Conservation (phyloP, 345 rosid genomes). For the Acer campestre region DNA sequence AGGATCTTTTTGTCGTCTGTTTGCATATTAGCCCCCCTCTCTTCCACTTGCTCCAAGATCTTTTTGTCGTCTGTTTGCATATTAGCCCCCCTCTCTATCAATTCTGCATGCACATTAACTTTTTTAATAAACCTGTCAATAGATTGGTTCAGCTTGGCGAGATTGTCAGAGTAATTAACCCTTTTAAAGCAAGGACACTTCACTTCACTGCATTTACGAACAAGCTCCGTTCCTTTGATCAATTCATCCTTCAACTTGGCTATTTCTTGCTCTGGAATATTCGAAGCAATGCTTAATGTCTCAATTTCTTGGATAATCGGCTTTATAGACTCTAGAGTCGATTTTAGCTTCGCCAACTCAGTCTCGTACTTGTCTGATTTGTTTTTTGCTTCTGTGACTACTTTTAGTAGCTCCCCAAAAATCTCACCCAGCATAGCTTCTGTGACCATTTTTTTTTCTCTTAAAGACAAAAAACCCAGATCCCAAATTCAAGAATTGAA, state of each 20-base stretch:
- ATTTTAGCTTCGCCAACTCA: conserved; percentile 17
- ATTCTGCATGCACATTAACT: no score
- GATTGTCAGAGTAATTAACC: no score
- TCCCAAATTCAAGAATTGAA: background rate
- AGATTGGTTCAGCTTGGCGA: no score
- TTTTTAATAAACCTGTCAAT: no score
- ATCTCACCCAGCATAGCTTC: conserved; percentile 19
- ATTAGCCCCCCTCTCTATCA: no score
- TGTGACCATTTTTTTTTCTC: conserved; percentile 21
- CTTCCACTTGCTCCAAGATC: no score
- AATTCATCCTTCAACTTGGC: background rate
- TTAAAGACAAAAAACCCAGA: background rate
- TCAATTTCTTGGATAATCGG: conserved; percentile 15
- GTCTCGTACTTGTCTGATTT: conserved; percentile 24
- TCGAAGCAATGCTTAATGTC: conserved; percentile 8
- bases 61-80: no score
- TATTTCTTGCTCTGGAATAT: conserved; percentile 12
- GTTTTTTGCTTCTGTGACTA: conserved; percentile 7
- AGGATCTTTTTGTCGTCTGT: no score
- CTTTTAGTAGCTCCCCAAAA: conserved; percentile 22
- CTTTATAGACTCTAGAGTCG: conserved; percentile 15
- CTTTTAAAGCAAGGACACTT: no score
- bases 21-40: no score
- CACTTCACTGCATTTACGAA: no score
- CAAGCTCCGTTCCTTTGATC: no score